These are phyloP conservation scores for Ilyonectria mors-panacis DNA, from an alignment of 2,329 filamentous ascomycete genomes.

Conservation along the genomic window DNA sequence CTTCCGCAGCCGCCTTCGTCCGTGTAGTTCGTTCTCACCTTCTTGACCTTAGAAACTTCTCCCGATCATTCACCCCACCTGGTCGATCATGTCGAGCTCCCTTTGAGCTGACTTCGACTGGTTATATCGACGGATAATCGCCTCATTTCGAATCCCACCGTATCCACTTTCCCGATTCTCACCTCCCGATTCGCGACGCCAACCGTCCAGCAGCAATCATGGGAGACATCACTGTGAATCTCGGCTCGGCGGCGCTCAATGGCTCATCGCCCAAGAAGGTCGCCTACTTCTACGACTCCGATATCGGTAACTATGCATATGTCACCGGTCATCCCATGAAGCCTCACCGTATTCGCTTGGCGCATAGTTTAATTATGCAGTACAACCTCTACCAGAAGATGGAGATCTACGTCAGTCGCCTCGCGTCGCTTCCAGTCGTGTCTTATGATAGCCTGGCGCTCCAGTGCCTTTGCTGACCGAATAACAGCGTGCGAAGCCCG, in stretches of 20 bases:
- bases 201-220: constrained; percentile 46
- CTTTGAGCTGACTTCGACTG: constrained; percentile 35
- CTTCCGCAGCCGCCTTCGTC: constrained; percentile 37
- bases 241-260: constrained; percentile 64
- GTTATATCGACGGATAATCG: constrained; percentile 9
- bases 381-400: constrained; percentile 97
- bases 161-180: constrained; percentile 23
- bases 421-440: background rate
- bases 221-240: constrained; percentile 57
- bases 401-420: constrained; percentile 87
- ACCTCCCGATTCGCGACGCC: constrained; percentile 35
- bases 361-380: constrained; percentile 95
- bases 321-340: constrained; percentile 99
- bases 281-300: constrained; percentile 98
- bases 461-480: constrained; percentile 50
- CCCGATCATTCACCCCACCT: constrained; percentile 25
- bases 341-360: constrained; percentile 93
- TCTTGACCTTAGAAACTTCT: constrained; percentile 35
- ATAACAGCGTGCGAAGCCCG: constrained; percentile 83
- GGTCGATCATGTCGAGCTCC: constrained; percentile 42
- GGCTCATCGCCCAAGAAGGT: constrained; percentile 79
- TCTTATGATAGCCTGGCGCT: background rate
- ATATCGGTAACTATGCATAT: constrained; percentile 98
- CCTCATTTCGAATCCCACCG: constrained; percentile 11
- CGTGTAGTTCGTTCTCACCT: constrained; percentile 36